These are phyloP conservation scores for Endogone sp. DNA, from an alignment of 192 early-diverging fungal genomes.

Conservation along the genomic window DNA sequence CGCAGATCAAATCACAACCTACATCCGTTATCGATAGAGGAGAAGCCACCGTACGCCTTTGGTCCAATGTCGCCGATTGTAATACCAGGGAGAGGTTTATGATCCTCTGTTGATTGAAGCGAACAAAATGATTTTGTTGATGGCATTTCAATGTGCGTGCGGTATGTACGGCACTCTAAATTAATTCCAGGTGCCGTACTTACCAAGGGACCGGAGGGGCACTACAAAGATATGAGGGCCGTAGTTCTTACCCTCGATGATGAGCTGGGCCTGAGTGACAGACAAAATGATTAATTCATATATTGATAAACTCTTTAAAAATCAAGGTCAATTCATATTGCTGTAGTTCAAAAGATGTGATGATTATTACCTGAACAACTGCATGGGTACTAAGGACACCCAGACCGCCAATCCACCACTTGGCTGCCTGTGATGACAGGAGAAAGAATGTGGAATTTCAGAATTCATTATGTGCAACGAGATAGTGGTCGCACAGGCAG, in stretches of 20 bases:
- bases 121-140: too few relatives aligned
- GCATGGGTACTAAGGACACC: slow-evolving; percentile 53
- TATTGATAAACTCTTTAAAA: too few relatives aligned
- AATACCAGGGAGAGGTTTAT: slow-evolving; percentile 55
- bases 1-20: too few relatives aligned
- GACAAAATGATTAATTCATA: too few relatives aligned
- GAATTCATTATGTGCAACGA: too few relatives aligned
- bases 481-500: neutral
- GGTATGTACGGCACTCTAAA: too few relatives aligned
- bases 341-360: too few relatives aligned
- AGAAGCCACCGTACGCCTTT: slow-evolving; percentile 50
- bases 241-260: slow-evolving; percentile 53
- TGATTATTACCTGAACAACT: too few relatives aligned
- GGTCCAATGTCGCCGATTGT: slow-evolving; percentile 63
- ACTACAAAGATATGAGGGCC: slow-evolving; percentile 67
- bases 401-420: slow-evolving; percentile 69
- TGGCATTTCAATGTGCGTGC: too few relatives aligned
- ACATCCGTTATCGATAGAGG: slow-evolving; percentile 44
- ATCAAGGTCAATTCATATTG: too few relatives aligned
- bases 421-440: slow-evolving; percentile 37
- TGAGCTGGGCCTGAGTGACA: slow-evolving; percentile 55
- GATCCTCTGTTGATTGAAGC: slow-evolving; percentile 39
- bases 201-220: slow-evolving; percentile 50
- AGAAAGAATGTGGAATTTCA: too few relatives aligned
- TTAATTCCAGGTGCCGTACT: too few relatives aligned